phyloP scores from a whole-genome alignment of 768 basidiomycete species.

The Glaciozyma antarctica region DNA sequence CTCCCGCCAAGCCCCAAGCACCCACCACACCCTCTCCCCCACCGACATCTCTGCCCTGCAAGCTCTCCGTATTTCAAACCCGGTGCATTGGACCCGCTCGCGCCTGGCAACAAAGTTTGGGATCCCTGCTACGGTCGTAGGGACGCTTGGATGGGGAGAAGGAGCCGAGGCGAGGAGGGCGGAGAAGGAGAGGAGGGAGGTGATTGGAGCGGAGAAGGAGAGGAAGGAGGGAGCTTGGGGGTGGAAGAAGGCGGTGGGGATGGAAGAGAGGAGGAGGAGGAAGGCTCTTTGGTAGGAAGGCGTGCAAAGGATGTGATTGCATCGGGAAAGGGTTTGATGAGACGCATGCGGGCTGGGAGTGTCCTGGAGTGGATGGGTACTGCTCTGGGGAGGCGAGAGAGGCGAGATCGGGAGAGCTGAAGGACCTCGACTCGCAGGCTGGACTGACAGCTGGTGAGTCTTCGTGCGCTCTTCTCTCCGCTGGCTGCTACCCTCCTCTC shows the following conservation, averaged over 20 bases:
- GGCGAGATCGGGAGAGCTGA: no score
- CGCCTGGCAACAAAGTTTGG: constrained; percentile 28
- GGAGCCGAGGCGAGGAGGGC: constrained; percentile 9
- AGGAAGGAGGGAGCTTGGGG: constrained; percentile 12
- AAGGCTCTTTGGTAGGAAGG: constrained; percentile 15
- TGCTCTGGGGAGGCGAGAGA: no score
- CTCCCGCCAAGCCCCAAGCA: neutral
- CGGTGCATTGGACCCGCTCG: constrained; percentile 18
- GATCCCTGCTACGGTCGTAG: constrained; percentile 22
- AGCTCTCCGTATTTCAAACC: constrained; percentile 11
- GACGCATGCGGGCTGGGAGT: no score
- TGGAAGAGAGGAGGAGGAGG: constrained; percentile 25
- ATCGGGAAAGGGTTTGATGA: no score
- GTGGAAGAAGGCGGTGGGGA: constrained; percentile 24
- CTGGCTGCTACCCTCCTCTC: no score
- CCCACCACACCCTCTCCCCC: constrained; percentile 1
- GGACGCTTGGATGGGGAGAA: constrained; percentile 21
- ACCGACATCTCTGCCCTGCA: constrained; percentile 22
- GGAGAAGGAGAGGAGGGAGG: constrained; percentile 7
- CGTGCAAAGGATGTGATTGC: no score
- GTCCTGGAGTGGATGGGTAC: no score
- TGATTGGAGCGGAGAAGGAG: constrained; percentile 5
- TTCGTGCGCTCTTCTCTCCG: no score
- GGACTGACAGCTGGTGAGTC: no score
- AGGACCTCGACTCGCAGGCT: no score